Percentiles rank a stretch among this genome's conserved stretches.
phyloP scores from a whole-genome alignment of 495 filamentous ascomycete genomes.

The Penicillium mononematosum region DNA sequence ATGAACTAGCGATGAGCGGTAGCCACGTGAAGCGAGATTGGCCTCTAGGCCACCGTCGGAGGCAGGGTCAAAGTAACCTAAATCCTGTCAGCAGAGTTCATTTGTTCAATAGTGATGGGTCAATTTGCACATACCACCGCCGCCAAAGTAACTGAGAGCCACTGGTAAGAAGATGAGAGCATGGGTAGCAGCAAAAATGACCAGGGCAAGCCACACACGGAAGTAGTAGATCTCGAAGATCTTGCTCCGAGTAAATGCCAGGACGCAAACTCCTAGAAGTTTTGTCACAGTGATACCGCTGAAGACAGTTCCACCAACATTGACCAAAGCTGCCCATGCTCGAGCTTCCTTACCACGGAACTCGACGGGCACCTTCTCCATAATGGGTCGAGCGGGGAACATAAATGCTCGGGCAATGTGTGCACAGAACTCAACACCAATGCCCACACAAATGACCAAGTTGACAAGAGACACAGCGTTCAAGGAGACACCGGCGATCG shows the following conservation, averaged over 20 bases:
- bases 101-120: conserved; percentile 2
- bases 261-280: conserved; percentile 82
- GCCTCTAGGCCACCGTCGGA: conserved; percentile 81
- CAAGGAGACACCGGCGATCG: conserved; percentile 80
- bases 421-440: conserved; percentile 94
- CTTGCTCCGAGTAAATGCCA: conserved; percentile 94
- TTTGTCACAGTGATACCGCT: conserved; percentile 97
- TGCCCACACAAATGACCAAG: conserved; percentile 92
- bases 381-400: conserved; percentile 75
- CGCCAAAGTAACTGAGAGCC: conserved; percentile 80
- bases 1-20: conserved; percentile 50
- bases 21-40: conserved; percentile 61
- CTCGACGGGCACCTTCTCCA: conserved; percentile 65
- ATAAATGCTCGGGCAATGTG: conserved; percentile 95
- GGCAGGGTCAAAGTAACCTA: conserved; percentile 81
- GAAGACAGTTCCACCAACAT: conserved; percentile 91
- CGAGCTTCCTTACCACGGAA: conserved; percentile 78
- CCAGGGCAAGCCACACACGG: conserved; percentile 88
- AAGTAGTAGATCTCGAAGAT: conserved; percentile 99
- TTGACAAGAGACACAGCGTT: conserved; percentile 98
- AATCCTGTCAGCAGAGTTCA: conserved; percentile 1
- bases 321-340: conserved; percentile 87
- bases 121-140: conserved; percentile 58
- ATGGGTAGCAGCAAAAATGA: conserved; percentile 84
- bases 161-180: conserved; percentile 91